Evolutionary conservation across 306 rosid species (phyloP), one percentile per base, ranked within the genome.

Genomic region (Inga leiocalycina): DNA sequence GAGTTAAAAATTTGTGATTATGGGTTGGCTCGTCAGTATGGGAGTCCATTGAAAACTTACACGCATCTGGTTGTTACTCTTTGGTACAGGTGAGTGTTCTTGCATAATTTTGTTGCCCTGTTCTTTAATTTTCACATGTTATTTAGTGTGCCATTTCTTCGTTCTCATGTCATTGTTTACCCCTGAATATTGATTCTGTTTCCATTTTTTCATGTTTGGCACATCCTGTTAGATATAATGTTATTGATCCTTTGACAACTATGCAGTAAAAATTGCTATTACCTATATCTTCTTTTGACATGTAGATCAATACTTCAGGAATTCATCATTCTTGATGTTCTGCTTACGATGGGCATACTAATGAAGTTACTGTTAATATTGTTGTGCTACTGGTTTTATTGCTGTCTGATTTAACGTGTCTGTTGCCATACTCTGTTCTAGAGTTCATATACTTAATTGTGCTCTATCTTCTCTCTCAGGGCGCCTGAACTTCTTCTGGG

Each of bases 31-130:
- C 98, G 99, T 62, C 99, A 97, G 82, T 97, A 97, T 82, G 99
- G 99, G 84, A 97, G 98, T 87, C 99, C 99, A 14, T 80, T 97
- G 94, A 97, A 97, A 83, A 94, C 98, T 4, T 97, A 97, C 87
- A 97, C 99, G 8, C 99, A 97, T 82, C 85, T 97, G 90, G 99
- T 97, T 79, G 99, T 97, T 82, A 97, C 99, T 73, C 99, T 97
- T 86, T 97, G 99, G 99, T 97, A 97, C 91, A 94, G 99, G 99
- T 97, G 56, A 87, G 97, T 76, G 41, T 77, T 76, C 57, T 84
- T 64, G 77, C 82, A 66, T 72, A 37, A 74, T 7, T 61, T n/a
- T 76, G 72, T 56, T 20, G 39, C 44, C 32, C 75, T 15, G 71
- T 56, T 77, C 48, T 80, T 17, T 49, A 17, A 67, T 67, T 57